Evolutionary conservation across 176 grass and related monocot species (phyloP).

Genomic region (Panicum miliaceum): DNA sequence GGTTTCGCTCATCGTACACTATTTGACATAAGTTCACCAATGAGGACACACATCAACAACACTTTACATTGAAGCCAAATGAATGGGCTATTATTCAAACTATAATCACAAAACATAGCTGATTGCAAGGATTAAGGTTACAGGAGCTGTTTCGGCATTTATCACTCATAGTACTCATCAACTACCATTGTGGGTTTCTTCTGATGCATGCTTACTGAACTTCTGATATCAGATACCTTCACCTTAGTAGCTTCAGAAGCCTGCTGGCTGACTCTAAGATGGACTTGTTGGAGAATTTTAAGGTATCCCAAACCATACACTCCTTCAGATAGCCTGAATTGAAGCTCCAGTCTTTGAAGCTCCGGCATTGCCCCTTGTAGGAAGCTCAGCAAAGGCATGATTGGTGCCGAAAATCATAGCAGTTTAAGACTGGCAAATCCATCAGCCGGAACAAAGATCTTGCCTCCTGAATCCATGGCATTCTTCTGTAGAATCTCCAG

Average conservation of each 20-base stretch:
- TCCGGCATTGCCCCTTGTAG: constrained; percentile 11
- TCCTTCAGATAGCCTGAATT: neutral
- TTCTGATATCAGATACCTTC: neutral
- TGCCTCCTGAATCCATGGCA: neutral
- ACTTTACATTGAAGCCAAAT: too few relatives aligned
- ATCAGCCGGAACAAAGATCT: neutral
- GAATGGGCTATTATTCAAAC: neutral
- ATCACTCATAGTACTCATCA: constrained; percentile 16
- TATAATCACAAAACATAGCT: neutral
- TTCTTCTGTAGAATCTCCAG: neutral
- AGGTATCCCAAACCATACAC: constrained; percentile 4
- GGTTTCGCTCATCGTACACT: too few relatives aligned
- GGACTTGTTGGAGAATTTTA: neutral
- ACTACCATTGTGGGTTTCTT: neutral
- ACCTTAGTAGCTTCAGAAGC: neutral
- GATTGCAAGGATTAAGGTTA: neutral
- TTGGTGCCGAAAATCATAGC: neutral
- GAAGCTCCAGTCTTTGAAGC: constrained; percentile 9
- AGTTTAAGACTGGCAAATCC: neutral
- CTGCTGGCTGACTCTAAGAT: neutral
- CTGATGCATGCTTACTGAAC: neutral
- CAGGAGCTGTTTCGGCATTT: neutral
- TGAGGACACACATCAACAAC: too few relatives aligned
- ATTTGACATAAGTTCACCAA: too few relatives aligned
- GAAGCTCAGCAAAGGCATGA: neutral